Conservation (phyloP, 495 filamentous ascomycete species). For the Talaromyces trachyspermus region DNA sequence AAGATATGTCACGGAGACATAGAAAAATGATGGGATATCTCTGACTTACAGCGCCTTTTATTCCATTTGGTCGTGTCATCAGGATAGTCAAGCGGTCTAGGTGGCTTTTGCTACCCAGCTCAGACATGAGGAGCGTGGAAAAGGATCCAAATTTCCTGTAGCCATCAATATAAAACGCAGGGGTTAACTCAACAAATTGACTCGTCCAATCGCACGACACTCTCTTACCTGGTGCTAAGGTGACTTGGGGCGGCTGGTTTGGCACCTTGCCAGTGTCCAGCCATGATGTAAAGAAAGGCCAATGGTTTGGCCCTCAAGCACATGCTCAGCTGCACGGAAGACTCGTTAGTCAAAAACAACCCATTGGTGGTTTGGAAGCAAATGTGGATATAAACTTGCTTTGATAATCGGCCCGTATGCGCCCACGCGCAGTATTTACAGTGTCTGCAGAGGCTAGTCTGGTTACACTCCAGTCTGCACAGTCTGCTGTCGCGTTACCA, state of each 20-base stretch:
- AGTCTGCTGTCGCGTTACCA: not conserved
- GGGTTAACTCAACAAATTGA: not conserved
- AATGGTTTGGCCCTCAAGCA: not conserved
- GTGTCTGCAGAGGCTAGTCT: not conserved
- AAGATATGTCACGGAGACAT: not conserved
- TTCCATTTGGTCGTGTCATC: not conserved
- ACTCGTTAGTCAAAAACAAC: not conserved
- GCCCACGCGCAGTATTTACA: not conserved
- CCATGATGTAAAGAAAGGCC: not conserved
- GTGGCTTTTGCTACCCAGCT: not conserved
- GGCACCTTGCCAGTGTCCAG: not conserved
- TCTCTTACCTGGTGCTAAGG: not conserved
- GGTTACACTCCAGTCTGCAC: not conserved
- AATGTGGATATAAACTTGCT: not conserved
- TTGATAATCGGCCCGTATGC: not conserved
- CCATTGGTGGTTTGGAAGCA: not conserved
- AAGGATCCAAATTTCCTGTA: not conserved
- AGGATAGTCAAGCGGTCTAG: not conserved
- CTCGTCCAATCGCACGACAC: not conserved
- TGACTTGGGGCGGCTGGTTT: not conserved
- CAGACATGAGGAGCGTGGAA: not conserved
- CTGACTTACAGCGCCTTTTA: not conserved
- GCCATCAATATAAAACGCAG: not conserved
- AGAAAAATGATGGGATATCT: not conserved
- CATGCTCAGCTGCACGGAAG: not conserved